A percentile compares a stretch with the other conserved stretches of the same genome.
These are phyloP conservation scores for Solanum sejunctum DNA, from an alignment of 257 asterid species.

Conservation along the genomic window DNA sequence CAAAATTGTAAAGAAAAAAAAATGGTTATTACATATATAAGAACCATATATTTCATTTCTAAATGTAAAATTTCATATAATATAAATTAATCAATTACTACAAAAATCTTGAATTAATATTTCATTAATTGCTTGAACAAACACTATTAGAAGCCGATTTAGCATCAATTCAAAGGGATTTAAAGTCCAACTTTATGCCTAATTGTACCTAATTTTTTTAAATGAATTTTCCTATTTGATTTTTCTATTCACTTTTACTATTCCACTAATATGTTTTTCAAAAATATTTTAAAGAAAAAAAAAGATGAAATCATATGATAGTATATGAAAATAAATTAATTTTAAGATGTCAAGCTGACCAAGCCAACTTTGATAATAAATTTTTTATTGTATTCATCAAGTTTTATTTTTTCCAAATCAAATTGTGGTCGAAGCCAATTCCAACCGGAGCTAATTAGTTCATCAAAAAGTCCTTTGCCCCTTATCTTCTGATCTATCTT, in stretches of 20 bases:
- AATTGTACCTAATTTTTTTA: not conserved
- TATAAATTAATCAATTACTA: not conserved
- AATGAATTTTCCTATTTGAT: not conserved
- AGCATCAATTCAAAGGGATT: not conserved
- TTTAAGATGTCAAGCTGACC: too few species aligned
- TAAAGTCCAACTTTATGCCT: not conserved
- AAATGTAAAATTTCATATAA: too few species aligned
- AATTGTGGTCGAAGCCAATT: too few species aligned
- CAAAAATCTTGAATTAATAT: not conserved
- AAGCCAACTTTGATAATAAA: too few species aligned
- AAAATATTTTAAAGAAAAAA: not conserved
- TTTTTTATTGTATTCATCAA: too few species aligned
- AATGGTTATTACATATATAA: not conserved
- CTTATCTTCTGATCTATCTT: too few species aligned
- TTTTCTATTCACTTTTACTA: not conserved
- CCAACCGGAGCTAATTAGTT: too few species aligned
- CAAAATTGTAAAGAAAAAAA: conserved; percentile 23
- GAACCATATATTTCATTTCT: too few species aligned
- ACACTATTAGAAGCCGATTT: not conserved
- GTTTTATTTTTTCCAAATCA: too few species aligned
- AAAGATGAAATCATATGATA: not conserved
- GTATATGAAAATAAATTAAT: not conserved
- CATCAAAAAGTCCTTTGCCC: too few species aligned
- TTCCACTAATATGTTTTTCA: not conserved
- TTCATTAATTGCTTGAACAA: not conserved